phyloP scores from a whole-genome alignment of 2,329 filamentous ascomycete genomes.

The Mollisia scopiformis region DNA sequence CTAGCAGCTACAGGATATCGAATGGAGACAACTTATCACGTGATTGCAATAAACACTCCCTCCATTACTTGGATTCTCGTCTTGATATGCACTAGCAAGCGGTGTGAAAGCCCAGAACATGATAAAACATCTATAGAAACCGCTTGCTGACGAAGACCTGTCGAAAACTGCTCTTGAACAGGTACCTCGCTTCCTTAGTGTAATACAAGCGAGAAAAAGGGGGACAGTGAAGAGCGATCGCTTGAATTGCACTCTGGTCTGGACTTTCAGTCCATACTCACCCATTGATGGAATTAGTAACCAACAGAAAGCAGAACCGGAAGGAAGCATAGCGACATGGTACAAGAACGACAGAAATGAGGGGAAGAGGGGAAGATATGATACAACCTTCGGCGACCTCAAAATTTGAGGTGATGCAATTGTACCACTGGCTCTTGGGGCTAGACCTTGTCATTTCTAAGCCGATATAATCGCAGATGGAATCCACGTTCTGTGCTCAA shows the following conservation, averaged over 20 bases:
- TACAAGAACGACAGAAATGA: neutral
- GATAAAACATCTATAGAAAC: too few relatives aligned
- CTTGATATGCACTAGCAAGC: too few relatives aligned
- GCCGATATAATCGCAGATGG: neutral
- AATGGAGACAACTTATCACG: too few relatives aligned
- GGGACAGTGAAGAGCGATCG: neutral
- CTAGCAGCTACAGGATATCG: too few relatives aligned
- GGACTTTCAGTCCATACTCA: too few relatives aligned
- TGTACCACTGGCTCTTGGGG: neutral
- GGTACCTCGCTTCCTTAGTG: neutral
- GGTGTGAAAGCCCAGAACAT: too few relatives aligned
- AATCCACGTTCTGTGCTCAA: neutral
- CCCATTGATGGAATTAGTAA: too few relatives aligned
- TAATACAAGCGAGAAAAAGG: neutral
- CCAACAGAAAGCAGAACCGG: neutral
- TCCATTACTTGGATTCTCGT: too few relatives aligned
- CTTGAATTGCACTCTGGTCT: neutral
- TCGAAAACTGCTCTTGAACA: too few relatives aligned
- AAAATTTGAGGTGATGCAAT: neutral
- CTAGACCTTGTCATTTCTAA: neutral
- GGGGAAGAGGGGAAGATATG: neutral
- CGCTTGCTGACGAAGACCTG: too few relatives aligned
- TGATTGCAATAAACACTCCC: too few relatives aligned
- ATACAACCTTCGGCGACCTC: neutral
- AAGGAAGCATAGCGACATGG: neutral